Conservation (phyloP, 225 moss, liverwort and hornwort genomes). For the Pseudisothecium myosuroides region DNA sequence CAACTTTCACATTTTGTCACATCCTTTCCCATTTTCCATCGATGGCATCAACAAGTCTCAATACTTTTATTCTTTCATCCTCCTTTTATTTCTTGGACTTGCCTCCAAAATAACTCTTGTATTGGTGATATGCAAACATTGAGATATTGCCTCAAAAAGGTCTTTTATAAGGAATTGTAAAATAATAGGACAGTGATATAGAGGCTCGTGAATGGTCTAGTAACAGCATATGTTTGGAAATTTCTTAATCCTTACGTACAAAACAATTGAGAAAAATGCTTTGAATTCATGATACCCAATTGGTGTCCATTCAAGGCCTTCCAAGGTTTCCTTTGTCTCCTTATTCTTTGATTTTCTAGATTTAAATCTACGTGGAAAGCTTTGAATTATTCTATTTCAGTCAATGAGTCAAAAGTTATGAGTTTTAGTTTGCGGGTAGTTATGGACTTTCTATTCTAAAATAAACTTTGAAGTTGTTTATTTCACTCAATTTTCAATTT, state of each 20-base stretch:
- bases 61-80: background rate
- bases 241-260: background rate
- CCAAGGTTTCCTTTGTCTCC: too few species aligned
- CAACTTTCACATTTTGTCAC: background rate
- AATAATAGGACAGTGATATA: background rate
- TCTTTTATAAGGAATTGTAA: background rate
- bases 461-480: too few species aligned
- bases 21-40: background rate
- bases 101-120: background rate
- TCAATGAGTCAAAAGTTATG: too few species aligned
- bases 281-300: too few species aligned
- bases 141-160: background rate
- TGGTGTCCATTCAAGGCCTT: too few species aligned
- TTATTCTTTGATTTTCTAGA: too few species aligned
- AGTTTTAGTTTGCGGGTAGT: too few species aligned
- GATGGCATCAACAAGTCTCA: background rate
- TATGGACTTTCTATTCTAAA: too few species aligned
- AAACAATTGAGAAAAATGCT: too few species aligned
- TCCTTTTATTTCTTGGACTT: background rate
- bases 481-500: too few species aligned
- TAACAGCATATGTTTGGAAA: background rate
- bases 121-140: background rate
- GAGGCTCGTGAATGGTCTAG: background rate
- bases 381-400: too few species aligned
- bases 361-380: too few species aligned